Percentiles rank a stretch among this genome's conserved stretches.
phyloP scores from a whole-genome alignment of 352 stramenopile genomes.

The Phytophthora melonis region DNA sequence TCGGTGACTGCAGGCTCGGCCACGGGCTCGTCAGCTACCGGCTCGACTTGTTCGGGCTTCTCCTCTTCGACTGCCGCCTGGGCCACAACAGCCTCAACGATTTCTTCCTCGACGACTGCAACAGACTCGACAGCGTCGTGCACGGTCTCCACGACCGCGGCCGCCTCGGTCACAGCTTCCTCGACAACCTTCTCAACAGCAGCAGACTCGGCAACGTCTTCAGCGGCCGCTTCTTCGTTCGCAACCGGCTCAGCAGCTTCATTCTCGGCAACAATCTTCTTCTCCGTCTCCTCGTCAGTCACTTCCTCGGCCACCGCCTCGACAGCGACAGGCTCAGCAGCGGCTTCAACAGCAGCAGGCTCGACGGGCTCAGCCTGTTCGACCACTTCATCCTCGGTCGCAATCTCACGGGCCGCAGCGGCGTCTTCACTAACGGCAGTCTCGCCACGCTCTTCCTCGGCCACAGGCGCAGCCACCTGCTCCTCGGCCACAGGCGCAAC shows the following conservation, averaged over 20 bases:
- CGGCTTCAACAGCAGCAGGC: background rate
- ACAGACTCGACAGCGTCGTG: too few species aligned
- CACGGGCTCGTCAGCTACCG: background rate
- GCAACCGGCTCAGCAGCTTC: background rate
- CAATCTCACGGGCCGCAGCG: background rate
- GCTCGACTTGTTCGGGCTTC: background rate
- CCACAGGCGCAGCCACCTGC: too few species aligned
- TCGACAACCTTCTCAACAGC: constrained; percentile 1
- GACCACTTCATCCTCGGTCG: background rate
- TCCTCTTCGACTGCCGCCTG: background rate
- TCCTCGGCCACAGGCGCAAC: background rate
- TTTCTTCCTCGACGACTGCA: background rate
- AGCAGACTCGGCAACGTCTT: background rate
- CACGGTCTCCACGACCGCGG: too few species aligned
- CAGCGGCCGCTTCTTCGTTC: background rate
- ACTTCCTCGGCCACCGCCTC: background rate
- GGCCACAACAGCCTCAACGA: background rate
- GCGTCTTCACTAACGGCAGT: background rate
- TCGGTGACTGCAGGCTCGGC: constrained; percentile 6
- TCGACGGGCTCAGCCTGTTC: background rate
- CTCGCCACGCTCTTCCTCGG: background rate
- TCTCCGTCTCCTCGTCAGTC: background rate
- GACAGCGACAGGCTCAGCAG: background rate
- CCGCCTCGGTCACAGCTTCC: background rate
- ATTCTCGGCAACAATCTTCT: background rate